These are phyloP conservation scores for Royoungia palumana DNA, from an alignment of 768 basidiomycete species.

Conservation along the genomic window DNA sequence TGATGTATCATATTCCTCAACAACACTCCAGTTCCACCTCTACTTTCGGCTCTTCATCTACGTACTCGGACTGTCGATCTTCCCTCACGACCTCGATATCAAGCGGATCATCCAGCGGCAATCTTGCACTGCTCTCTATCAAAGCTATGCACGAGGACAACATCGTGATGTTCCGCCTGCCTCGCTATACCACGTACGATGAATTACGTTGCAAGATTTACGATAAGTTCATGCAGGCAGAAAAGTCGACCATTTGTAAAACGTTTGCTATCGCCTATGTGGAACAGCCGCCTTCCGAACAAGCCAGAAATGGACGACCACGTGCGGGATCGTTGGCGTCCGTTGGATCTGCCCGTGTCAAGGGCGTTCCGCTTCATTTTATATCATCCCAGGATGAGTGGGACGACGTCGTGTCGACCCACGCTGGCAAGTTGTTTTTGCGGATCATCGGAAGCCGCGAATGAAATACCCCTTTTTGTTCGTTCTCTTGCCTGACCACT, in stretches of 20 bases:
- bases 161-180: constrained; percentile 59
- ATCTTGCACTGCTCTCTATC: constrained; percentile 42
- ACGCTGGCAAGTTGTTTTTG: constrained; percentile 53
- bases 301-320: constrained; percentile 16
- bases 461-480: constrained; percentile 10
- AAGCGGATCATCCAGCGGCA: constrained; percentile 32
- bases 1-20: constrained; percentile 5
- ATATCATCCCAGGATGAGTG: constrained; percentile 59
- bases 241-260: constrained; percentile 49
- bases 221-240: constrained; percentile 65
- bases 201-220: constrained; percentile 57
- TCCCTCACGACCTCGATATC: constrained; percentile 35
- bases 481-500: constrained; percentile 1
- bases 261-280: constrained; percentile 56
- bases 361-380: constrained; percentile 36
- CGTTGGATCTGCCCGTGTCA: constrained; percentile 23
- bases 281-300: constrained; percentile 32
- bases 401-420: constrained; percentile 44
- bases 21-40: constrained; percentile 3
- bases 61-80: constrained; percentile 20
- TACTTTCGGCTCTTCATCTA: constrained; percentile 5
- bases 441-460: constrained; percentile 41
- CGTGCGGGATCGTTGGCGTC: constrained; percentile 36
- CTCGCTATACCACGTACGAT: constrained; percentile 43
- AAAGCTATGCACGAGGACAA: constrained; percentile 63